These are phyloP conservation scores for Arabidopsis thaliana DNA, from an alignment of 345 rosid genomes.

Conservation along the genomic window DNA sequence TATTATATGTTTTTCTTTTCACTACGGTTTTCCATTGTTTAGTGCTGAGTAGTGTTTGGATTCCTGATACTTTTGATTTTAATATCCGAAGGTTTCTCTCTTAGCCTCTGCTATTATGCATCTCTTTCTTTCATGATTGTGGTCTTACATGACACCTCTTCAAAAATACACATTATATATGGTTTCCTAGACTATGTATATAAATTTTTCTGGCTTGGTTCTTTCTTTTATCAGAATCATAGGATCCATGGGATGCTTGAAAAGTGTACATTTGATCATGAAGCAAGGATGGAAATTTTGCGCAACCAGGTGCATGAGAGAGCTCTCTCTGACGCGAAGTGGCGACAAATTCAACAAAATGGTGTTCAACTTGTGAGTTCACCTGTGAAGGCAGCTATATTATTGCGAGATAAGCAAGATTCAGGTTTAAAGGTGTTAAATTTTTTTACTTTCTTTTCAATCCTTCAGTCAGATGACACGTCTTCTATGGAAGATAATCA, in stretches of 20 bases:
- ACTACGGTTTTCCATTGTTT: conserved; percentile 11
- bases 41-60: background rate
- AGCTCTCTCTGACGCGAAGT: conserved; percentile 85
- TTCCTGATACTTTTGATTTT: conserved; percentile 19
- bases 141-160: conserved; percentile 9
- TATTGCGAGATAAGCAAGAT: background rate
- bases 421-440: conserved; percentile 14
- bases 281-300: conserved; percentile 80
- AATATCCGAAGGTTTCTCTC: background rate
- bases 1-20: conserved; percentile 21
- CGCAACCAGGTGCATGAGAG: conserved; percentile 68
- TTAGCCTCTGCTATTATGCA: conserved; percentile 1
- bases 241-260: conserved; percentile 95
- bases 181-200: background rate
- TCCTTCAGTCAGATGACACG: conserved; percentile 61
- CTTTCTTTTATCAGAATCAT: conserved; percentile 62
- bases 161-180: background rate
- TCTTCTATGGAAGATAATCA: conserved; percentile 51
- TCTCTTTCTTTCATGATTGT: conserved; percentile 14
- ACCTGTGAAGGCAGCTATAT: conserved; percentile 8
- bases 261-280: conserved; percentile 90
- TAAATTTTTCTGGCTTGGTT: conserved; percentile 31
- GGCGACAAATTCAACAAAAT: conserved; percentile 90
- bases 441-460: conserved; percentile 28
- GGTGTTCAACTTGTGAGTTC: conserved; percentile 65